Percentiles rank a stretch among this genome's conserved stretches.
phyloP scores from a whole-genome alignment of 2,329 filamentous ascomycete genomes.

The Davidsoniella neocaledoniae region DNA sequence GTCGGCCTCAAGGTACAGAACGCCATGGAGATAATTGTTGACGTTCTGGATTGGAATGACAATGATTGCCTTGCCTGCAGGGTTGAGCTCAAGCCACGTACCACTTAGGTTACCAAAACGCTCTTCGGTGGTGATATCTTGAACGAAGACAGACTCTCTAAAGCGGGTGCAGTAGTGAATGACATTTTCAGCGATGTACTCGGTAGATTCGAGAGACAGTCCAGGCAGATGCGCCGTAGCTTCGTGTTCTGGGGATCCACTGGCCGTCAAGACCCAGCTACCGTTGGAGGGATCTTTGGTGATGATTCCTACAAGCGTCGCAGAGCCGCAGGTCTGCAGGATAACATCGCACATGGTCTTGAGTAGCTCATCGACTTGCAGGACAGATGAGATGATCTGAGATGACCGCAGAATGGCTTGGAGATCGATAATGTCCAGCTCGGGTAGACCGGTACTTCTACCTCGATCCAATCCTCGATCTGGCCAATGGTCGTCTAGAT shows the following conservation, averaged over 20 bases:
- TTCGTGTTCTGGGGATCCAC: constrained; percentile 52
- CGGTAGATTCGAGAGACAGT: constrained; percentile 46
- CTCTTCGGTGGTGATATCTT: constrained; percentile 58
- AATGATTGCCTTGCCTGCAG: constrained; percentile 56
- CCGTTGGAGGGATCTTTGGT: constrained; percentile 48
- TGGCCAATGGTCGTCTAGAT: constrained; percentile 2
- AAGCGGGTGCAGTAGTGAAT: constrained; percentile 64
- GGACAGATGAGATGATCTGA: constrained; percentile 62
- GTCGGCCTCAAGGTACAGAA: constrained; percentile 59
- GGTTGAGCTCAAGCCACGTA: constrained; percentile 50
- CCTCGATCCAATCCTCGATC: constrained; percentile 22
- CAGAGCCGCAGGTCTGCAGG: constrained; percentile 56
- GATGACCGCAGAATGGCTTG: constrained; percentile 64
- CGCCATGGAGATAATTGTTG: constrained; percentile 51
- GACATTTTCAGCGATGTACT: constrained; percentile 58
- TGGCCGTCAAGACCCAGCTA: constrained; percentile 58
- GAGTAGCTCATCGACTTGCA: constrained; percentile 58
- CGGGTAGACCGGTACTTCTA: constrained; percentile 46
- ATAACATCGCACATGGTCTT: constrained; percentile 73
- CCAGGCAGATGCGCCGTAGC: constrained; percentile 50
- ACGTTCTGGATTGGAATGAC: constrained; percentile 66
- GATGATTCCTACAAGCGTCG: constrained; percentile 56
- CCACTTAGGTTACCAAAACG: constrained; percentile 60
- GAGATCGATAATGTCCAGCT: constrained; percentile 69
- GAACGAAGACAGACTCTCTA: constrained; percentile 56